phyloP scores from a whole-genome alignment of 2,329 filamentous ascomycete genomes.

The Scedosporium minutisporum region DNA sequence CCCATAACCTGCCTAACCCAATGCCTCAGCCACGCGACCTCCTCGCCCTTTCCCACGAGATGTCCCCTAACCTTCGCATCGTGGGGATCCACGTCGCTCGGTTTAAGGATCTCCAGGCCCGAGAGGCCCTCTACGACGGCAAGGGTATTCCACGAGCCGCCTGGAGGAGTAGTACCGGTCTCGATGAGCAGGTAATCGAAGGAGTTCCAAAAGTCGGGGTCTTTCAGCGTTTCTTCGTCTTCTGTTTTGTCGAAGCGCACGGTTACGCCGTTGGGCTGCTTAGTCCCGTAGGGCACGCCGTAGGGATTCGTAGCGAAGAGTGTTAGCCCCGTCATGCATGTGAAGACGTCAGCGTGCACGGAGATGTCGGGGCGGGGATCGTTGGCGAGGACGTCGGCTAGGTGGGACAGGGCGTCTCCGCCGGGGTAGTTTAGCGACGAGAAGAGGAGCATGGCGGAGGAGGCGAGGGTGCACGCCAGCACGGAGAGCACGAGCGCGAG shows the following conservation, averaged over 20 bases:
- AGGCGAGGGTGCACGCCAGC: conserved; percentile 47
- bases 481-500: conserved; percentile 48
- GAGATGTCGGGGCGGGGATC: conserved; percentile 19
- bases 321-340: conserved; percentile 63
- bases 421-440: conserved; percentile 93
- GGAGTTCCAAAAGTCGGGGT: conserved; percentile 48
- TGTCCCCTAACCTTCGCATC: conserved; percentile 8
- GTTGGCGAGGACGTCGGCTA: conserved; percentile 28
- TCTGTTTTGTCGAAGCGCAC: conserved; percentile 55
- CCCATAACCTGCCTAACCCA: conserved; percentile 36
- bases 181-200: conserved; percentile 56
- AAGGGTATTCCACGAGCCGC: conserved; percentile 44
- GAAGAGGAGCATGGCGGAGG: conserved; percentile 59
- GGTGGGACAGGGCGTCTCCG: conserved; percentile 59
- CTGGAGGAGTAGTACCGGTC: conserved; percentile 33
- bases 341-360: conserved; percentile 55
- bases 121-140: conserved; percentile 48
- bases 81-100: conserved; percentile 22
- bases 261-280: conserved; percentile 14
- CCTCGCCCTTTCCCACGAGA: conserved; percentile 35
- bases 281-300: conserved; percentile 19
- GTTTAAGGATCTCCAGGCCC: conserved; percentile 48
- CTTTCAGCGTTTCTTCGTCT: conserved; percentile 30
- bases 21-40: conserved; percentile 28
- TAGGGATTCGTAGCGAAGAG: conserved; percentile 47